These are phyloP conservation scores for Phanerodontia chrysosporium DNA, from an alignment of 768 basidiomycete genomes.

Conservation along the genomic window DNA sequence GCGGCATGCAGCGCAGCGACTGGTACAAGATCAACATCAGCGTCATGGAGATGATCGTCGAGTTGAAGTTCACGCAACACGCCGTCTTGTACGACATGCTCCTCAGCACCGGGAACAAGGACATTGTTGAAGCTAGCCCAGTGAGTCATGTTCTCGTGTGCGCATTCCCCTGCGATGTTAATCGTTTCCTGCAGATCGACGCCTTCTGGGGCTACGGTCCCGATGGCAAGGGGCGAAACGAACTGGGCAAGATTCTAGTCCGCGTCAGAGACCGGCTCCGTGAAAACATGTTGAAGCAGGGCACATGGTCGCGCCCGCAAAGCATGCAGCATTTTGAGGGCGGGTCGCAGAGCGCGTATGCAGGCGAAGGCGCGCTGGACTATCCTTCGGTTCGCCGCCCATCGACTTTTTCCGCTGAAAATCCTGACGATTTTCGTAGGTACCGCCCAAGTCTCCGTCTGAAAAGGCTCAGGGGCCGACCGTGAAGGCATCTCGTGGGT, in stretches of 20 bases:
- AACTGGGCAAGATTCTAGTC: slow-evolving; percentile 67
- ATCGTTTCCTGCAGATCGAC: slow-evolving; percentile 33
- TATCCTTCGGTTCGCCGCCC: too few species aligned
- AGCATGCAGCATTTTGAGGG: too few species aligned
- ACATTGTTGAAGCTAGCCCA: slow-evolving; percentile 10
- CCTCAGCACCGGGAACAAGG: slow-evolving; percentile 3
- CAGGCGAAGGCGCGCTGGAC: too few species aligned
- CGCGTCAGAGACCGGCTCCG: slow-evolving; percentile 55
- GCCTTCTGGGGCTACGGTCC: slow-evolving; percentile 73
- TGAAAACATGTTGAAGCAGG: slow-evolving; percentile 11
- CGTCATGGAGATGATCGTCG: slow-evolving; percentile 8
- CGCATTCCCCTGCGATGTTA: background rate
- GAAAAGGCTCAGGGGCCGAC: too few species aligned
- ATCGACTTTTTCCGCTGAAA: too few species aligned
- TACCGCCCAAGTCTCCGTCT: too few species aligned
- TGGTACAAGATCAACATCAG: slow-evolving; percentile 13
- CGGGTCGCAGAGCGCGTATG: too few species aligned
- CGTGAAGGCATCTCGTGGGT: too few species aligned
- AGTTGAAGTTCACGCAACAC: slow-evolving; percentile 10
- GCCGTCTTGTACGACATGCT: background rate
- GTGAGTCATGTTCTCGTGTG: background rate
- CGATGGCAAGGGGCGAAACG: slow-evolving; percentile 63
- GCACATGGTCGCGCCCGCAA: background rate
- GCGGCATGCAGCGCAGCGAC: background rate
- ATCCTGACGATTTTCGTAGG: too few species aligned